These are phyloP conservation scores for Cardiospermum halicacabum DNA, from an alignment of 345 rosid species.

Conservation along the genomic window DNA sequence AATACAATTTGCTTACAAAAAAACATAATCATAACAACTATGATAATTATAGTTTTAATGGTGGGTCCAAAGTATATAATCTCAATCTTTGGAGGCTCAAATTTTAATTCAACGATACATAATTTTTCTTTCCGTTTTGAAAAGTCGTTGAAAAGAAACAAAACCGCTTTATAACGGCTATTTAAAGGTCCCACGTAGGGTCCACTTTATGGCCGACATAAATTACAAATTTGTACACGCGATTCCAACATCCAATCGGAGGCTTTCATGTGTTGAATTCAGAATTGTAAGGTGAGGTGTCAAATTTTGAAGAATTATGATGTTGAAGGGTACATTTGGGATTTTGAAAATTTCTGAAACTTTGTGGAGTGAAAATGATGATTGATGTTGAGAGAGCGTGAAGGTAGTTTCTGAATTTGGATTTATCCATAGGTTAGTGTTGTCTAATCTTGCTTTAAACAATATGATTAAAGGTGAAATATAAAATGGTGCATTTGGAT, in stretches of 20 bases:
- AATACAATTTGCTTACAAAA: not conserved
- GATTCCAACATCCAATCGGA: not conserved
- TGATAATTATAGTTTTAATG: too few species aligned
- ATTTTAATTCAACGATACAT: too few species aligned
- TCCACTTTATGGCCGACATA: not conserved
- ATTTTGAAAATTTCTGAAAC: not conserved
- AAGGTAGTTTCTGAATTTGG: not conserved
- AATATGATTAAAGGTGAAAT: too few species aligned
- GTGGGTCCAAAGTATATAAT: too few species aligned
- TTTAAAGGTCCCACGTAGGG: constrained; percentile 1
- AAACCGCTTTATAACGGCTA: constrained; percentile 14
- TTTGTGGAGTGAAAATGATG: too few species aligned
- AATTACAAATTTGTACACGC: not conserved
- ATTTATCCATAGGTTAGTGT: not conserved
- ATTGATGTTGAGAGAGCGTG: too few species aligned
- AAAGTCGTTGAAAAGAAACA: constrained; percentile 12
- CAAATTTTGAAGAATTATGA: not conserved
- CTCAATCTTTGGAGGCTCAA: too few species aligned
- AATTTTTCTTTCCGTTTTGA: not conserved
- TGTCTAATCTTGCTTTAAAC: not conserved
- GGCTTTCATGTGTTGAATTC: not conserved
- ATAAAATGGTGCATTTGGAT: too few species aligned
- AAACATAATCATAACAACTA: not conserved
- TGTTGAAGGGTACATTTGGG: not conserved
- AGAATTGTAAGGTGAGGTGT: not conserved